A percentile compares a stretch with the other conserved stretches of the same genome.
Conservation (phyloP, 2,329 filamentous ascomycete species). For the Zymoseptoria tritici region DNA sequence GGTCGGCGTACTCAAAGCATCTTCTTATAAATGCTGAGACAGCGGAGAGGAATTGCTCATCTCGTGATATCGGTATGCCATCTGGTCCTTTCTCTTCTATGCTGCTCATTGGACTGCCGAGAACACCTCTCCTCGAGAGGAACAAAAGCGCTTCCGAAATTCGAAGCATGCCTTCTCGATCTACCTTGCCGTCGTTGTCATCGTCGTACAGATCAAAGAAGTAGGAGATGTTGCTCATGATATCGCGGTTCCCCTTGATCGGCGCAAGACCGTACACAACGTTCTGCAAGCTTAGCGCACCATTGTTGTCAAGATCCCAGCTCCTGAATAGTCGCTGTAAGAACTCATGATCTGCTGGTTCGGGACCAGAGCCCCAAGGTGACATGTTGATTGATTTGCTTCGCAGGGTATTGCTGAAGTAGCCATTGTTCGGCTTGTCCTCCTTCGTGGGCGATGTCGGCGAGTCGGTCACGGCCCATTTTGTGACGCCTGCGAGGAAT, state of each 20-base stretch:
- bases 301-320: constrained; percentile 75
- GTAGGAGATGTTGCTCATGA: constrained; percentile 96
- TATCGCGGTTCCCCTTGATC: constrained; percentile 88
- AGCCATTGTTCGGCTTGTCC: constrained; percentile 46
- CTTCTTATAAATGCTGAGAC: constrained; percentile 92
- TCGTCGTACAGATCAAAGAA: constrained; percentile 98
- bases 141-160: constrained; percentile 94
- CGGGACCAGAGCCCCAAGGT: constrained; percentile 53
- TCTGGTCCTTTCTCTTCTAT: constrained; percentile 29
- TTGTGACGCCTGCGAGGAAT: constrained; percentile 77
- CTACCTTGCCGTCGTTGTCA: constrained; percentile 80
- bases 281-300: constrained; percentile 78
- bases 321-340: constrained; percentile 77
- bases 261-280: constrained; percentile 84
- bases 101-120: constrained; percentile 42
- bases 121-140: constrained; percentile 75
- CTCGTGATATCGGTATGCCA: constrained; percentile 45
- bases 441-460: constrained; percentile 54
- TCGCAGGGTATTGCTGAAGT: constrained; percentile 45
- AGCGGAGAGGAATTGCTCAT: constrained; percentile 84
- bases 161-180: constrained; percentile 86
- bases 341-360: constrained; percentile 91
- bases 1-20: constrained; percentile 97
- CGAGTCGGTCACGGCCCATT: constrained; percentile 88
- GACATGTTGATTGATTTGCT: constrained; percentile 35